Conservation (phyloP, 805 yeast genomes). For the Grigorovia transvaalensis region DNA sequence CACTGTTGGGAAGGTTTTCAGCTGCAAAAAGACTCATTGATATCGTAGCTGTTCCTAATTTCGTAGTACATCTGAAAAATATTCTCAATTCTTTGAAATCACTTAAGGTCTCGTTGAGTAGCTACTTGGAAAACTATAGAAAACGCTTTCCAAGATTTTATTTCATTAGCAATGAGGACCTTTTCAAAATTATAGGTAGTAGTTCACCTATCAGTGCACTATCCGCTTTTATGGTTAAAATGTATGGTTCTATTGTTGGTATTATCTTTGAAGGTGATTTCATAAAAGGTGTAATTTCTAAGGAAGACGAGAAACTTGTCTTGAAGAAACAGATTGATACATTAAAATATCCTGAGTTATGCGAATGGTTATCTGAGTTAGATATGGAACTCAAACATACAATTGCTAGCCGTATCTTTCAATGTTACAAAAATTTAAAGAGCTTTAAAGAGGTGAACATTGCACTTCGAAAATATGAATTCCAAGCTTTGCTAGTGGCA, state of each 20-base stretch:
- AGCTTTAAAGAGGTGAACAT: constrained; percentile 7
- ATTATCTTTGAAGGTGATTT: constrained; percentile 30
- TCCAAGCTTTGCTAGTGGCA: constrained; percentile 47
- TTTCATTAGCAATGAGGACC: constrained; percentile 84
- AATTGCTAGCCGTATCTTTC: constrained; percentile 29
- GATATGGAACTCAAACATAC: constrained; percentile 39
- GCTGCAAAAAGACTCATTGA: constrained; percentile 47
- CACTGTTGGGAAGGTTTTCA: constrained; percentile 39
- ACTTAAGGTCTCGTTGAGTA: constrained; percentile 57
- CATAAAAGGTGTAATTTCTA: constrained; percentile 45
- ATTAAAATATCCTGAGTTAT: constrained; percentile 13
- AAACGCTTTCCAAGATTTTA: constrained; percentile 70
- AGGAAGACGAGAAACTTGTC: constrained; percentile 49
- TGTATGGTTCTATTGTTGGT: constrained; percentile 56
- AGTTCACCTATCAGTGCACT: constrained; percentile 36
- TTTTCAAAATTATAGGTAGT: constrained; percentile 72
- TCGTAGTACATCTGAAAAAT: constrained; percentile 38
- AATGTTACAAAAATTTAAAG: constrained; percentile 14
- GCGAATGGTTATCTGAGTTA: constrained; percentile 51
- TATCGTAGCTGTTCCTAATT: constrained; percentile 38
- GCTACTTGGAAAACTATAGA: constrained; percentile 73
- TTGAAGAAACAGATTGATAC: constrained; percentile 37
- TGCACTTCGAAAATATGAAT: constrained; percentile 33
- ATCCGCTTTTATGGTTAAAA: constrained; percentile 52
- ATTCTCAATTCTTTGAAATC: constrained; percentile 45